Percentiles rank a stretch among this genome's conserved stretches.
Evolutionary conservation across 768 basidiomycete genomes (phyloP).

Genomic region (Pleurotus ostreatus): DNA sequence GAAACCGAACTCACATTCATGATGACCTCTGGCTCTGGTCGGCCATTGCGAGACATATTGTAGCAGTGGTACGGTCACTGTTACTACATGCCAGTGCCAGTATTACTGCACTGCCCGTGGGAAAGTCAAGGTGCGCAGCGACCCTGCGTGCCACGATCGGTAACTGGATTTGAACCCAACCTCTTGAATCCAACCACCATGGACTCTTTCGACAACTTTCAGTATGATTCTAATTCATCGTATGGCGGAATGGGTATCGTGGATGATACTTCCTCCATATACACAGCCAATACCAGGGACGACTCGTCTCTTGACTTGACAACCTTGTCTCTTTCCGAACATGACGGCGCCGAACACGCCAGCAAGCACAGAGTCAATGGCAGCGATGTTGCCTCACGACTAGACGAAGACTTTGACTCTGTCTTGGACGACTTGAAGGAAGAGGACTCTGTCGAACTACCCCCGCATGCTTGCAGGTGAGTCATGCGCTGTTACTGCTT

Average conservation of each 20-base stretch:
- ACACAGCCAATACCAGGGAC: conserved; percentile 66
- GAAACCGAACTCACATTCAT: conserved; percentile 50
- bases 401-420: conserved; percentile 87
- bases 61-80: no score
- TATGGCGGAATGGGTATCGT: conserved; percentile 70
- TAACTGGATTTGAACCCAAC: background rate
- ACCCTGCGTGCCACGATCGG: conserved; percentile 4
- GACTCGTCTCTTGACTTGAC: conserved; percentile 65
- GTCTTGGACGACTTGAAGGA: conserved; percentile 89
- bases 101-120: no score
- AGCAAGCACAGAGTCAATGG: conserved; percentile 23
- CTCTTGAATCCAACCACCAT: conserved; percentile 31
- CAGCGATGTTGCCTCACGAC: conserved; percentile 20
- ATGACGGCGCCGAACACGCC: conserved; percentile 36
- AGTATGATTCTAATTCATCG: conserved; percentile 79
- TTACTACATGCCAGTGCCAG: no score
- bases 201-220: conserved; percentile 85
- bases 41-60: conserved; percentile 44
- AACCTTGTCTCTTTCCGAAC: conserved; percentile 64
- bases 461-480: conserved; percentile 94
- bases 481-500: conserved; percentile 19
- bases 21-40: conserved; percentile 63
- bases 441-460: conserved; percentile 72
- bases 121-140: background rate
- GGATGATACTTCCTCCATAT: conserved; percentile 79